phyloP scores from a whole-genome alignment of 495 filamentous ascomycete species.

The Neurospora cerealis region DNA sequence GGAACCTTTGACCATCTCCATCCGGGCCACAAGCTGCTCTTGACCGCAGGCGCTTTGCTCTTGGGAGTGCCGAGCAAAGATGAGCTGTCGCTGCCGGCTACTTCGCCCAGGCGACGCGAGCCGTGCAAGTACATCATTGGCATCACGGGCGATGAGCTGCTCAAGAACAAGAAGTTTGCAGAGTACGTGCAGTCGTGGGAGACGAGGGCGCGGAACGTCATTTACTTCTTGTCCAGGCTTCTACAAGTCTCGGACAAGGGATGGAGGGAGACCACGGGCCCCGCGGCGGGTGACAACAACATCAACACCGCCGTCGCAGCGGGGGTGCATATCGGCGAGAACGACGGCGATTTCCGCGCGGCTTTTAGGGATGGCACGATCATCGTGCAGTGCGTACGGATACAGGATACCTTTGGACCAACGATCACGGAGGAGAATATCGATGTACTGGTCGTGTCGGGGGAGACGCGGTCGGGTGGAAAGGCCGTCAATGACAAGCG shows the following conservation, averaged over 20 bases:
- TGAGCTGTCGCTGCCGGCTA: conserved; percentile 2
- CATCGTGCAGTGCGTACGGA: conserved; percentile 63
- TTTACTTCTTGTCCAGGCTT: conserved; percentile 62
- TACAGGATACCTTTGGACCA: conserved; percentile 83
- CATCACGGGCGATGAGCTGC: conserved; percentile 75
- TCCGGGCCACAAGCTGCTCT: conserved; percentile 85
- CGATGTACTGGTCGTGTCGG: conserved; percentile 76
- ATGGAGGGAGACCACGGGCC: conserved; percentile 19
- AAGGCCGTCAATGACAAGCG: conserved; percentile 74
- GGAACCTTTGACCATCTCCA: conserved; percentile 97
- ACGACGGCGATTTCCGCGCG: conserved; percentile 30
- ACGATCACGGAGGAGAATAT: conserved; percentile 77
- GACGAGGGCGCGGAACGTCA: conserved; percentile 53
- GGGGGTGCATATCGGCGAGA: conserved; percentile 10
- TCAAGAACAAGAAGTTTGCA: conserved; percentile 80
- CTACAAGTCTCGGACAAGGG: conserved; percentile 42
- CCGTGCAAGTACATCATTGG: conserved; percentile 61
- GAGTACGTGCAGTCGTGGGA: conserved; percentile 73
- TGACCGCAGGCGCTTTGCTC: conserved; percentile 73
- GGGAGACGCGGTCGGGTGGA: conserved; percentile 78
- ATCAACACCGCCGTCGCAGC: neutral
- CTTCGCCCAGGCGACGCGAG: neutral
- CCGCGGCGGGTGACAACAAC: neutral
- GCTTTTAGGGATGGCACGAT: conserved; percentile 34
- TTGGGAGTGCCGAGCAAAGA: conserved; percentile 41